Base-by-base conservation (phyloP, 2,329 filamentous ascomycete genomes). In the Biscogniauxia marginata region DNA sequence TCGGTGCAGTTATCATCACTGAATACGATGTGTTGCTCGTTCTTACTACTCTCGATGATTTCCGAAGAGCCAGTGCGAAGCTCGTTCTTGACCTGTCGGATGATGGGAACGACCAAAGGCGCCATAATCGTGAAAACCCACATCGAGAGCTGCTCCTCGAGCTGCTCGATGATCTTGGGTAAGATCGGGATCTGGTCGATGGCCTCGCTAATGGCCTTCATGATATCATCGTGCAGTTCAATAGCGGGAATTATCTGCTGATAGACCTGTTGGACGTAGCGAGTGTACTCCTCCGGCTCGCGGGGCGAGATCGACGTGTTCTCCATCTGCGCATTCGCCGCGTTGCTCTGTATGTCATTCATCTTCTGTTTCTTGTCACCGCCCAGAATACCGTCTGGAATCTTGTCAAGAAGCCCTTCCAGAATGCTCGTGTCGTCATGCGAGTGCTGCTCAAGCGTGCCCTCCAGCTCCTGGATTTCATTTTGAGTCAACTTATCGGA, bases 71-170 rank as follows among this genome's bases (percentile, higher is more conserved):
- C 93, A 3, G 89, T 93, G 63, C 87, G 86, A 46, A 97, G 85
- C 77, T 96, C 93, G 43, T 83, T 84, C 78, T 95, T 93, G 75
- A 96, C 86, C 76, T 96, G 91, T 54, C 82, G 79, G 69, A 97
- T 90, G 65, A 97, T 85, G 1, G 93, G 93, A 18, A 96, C 78
- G 43, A 97, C 81, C 63, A 93, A 95, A 6, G 93, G 93, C 1
- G 93, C 93, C 63, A 97, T 85, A 54, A 96, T 81, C n/a, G 88
- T 90, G 75, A 96, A 96, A 57, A 96, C 90, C 72, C 96, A 96
- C 66, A 93, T 76, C 53, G 89, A 95, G 61, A 96, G 81, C 74
- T 96, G 89, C 59, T 96, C 90, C 73, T 93, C 88, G 16, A 96
- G 76, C 71, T 96, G 86, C 75, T 96, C 91, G 54, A 96, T 83